Percentiles rank a stretch among this genome's conserved stretches.
These are phyloP conservation scores for Poterioochromonas sp. DNA, from an alignment of 352 stramenopile genomes.

Conservation along the genomic window DNA sequence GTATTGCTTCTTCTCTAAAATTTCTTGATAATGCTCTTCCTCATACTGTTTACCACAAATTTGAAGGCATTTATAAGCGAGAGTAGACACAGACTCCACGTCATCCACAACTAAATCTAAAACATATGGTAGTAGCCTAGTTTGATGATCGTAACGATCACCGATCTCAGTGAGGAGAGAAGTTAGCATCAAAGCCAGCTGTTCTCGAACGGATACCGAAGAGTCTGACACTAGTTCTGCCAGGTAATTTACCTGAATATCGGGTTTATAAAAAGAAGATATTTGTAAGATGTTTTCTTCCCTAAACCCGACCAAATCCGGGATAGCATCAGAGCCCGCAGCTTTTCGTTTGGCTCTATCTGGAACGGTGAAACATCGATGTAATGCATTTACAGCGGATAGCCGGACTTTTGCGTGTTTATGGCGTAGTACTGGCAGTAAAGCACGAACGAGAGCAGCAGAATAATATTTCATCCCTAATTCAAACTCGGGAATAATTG, in stretches of 20 bases:
- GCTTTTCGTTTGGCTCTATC: slow-evolving; percentile 80
- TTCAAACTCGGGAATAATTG: slow-evolving; percentile 28
- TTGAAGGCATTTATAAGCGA: slow-evolving; percentile 64
- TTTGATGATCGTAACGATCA: slow-evolving; percentile 85
- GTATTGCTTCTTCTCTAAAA: slow-evolving; percentile 86
- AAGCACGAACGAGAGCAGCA: slow-evolving; percentile 65
- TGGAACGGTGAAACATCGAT: slow-evolving; percentile 61
- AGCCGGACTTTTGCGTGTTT: slow-evolving; percentile 75
- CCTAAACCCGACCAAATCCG: slow-evolving; percentile 80
- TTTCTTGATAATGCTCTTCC: slow-evolving; percentile 56
- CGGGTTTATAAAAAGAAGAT: slow-evolving; percentile 74
- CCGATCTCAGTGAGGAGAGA: slow-evolving; percentile 77
- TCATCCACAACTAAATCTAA: slow-evolving; percentile 73
- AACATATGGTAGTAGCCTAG: slow-evolving; percentile 82
- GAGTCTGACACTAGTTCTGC: slow-evolving; percentile 51
- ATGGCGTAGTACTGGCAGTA: slow-evolving; percentile 70
- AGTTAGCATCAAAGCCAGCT: slow-evolving; percentile 71
- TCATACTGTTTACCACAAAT: slow-evolving; percentile 59
- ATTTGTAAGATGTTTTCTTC: slow-evolving; percentile 87
- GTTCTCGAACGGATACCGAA: slow-evolving; percentile 52
- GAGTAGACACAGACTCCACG: slow-evolving; percentile 45
- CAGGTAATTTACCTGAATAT: slow-evolving; percentile 81
- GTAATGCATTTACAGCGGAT: slow-evolving; percentile 66
- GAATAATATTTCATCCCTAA: slow-evolving; percentile 83
- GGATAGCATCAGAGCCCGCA: slow-evolving; percentile 82